Percentiles rank a stretch among this genome's conserved stretches.
Conservation (phyloP, 306 rosid species). For the Carpinus fangiana region DNA sequence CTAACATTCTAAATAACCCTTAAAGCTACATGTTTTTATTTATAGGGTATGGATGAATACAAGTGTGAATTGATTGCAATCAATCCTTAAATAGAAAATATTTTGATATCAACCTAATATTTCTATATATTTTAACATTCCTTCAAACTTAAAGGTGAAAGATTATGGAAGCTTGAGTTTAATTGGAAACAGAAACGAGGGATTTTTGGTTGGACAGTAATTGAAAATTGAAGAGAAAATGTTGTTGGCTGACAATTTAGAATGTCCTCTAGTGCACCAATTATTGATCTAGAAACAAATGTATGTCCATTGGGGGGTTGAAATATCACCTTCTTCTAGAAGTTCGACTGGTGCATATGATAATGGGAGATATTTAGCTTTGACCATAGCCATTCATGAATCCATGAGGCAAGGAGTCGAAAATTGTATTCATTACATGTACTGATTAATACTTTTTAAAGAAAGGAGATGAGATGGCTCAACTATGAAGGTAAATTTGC, state of each 20-base stretch:
- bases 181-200: no score
- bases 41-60: no score
- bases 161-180: no score
- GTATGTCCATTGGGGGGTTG: background rate
- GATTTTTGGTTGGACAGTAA: background rate
- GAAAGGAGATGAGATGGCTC: background rate
- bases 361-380: background rate
- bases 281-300: conserved; percentile 27
- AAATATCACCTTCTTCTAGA: background rate
- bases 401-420: conserved; percentile 22
- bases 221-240: background rate
- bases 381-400: conserved; percentile 10
- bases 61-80: no score
- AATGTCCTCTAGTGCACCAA: conserved; percentile 30
- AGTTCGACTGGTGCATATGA: background rate
- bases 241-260: background rate
- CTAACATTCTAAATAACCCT: no score
- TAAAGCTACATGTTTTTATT: no score
- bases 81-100: no score
- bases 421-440: conserved; percentile 19
- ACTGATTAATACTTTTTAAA: no score
- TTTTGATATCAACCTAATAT: no score
- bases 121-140: no score
- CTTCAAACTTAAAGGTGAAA: no score
- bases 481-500: conserved; percentile 26